Base-by-base conservation (phyloP, 2,329 filamentous ascomycete genomes). In the Hymenoscyphus scutula region DNA sequence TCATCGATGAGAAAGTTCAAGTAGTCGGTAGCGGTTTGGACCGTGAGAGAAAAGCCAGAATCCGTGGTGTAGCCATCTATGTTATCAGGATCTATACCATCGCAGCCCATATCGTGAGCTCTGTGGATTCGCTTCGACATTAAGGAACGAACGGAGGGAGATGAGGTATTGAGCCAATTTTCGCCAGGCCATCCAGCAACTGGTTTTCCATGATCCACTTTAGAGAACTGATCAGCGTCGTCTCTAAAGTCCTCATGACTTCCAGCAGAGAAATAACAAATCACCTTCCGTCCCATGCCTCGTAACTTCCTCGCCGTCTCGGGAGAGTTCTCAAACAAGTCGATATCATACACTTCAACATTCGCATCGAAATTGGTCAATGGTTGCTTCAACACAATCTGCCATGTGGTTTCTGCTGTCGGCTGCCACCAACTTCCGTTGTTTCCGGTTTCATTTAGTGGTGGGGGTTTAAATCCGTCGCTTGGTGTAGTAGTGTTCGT, bases 261-360 rank as follows among this genome's bases (percentile, higher is more conserved):
- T 1, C 89, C 89, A 0, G 86, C 87, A 59, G 84, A 88, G 76
- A 91, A 91, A 75, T 91, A 91, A 77, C 89, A 91, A 62, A 91
- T 86, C 60, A 90, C 82, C 65, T 82, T 85, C 70, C 83, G 83
- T 5, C 81, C 82, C 38, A 78, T 70, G 2, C 65, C 64, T 53
- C 85, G 81, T 13, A 87, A 75, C 4, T 73, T 71, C 5, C 73
- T 62, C 53, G 86, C 81, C 1, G 75, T 78, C 5, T 74, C 70
- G 8, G 76, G 74, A 7, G 76, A 72, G 59, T 82, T 83, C 72
- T 88, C 68, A 8, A 71, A 66, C 10, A 69, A 65, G 55, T 75
- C 75, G 70, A 78, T 74, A 68, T 81, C 71, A 73, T 76, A 71
- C 10, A 65, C 60, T 60, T 62, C 38, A 64, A 75, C 67, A 70